phyloP scores from a whole-genome alignment of 768 basidiomycete genomes.

The Tulasnella sp. region DNA sequence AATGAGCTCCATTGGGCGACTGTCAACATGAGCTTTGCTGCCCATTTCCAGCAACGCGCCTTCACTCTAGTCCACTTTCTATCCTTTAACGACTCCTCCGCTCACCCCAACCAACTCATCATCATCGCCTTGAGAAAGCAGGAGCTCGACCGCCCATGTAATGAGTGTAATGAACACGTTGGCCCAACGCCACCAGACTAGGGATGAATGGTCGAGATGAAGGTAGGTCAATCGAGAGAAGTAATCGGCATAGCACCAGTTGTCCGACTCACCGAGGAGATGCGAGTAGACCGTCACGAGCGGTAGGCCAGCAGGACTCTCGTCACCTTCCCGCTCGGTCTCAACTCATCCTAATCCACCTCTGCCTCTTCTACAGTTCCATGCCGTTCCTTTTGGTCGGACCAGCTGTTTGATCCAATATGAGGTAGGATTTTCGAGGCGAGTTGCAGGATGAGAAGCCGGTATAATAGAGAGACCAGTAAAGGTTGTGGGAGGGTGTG shows the following conservation, averaged over 20 bases:
- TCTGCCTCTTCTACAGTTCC: constrained; percentile 6
- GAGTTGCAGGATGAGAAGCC: constrained; percentile 72
- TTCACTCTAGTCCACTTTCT: constrained; percentile 3
- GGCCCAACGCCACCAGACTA: constrained; percentile 92
- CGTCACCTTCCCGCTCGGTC: constrained; percentile 70
- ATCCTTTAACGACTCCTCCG: background rate
- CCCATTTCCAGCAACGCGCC: background rate
- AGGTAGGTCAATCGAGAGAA: no score
- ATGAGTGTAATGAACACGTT: constrained; percentile 82
- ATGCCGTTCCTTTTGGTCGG: constrained; percentile 48
- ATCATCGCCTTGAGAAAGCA: constrained; percentile 71
- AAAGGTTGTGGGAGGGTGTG: constrained; percentile 85
- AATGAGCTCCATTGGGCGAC: no score
- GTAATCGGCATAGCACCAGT: no score
- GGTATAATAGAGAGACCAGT: constrained; percentile 66
- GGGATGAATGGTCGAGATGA: constrained; percentile 72
- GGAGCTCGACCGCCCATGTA: constrained; percentile 76
- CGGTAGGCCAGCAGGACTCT: constrained; percentile 74
- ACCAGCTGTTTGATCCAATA: constrained; percentile 78
- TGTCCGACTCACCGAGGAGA: constrained; percentile 68
- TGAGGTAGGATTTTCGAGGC: constrained; percentile 80
- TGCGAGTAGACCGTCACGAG: constrained; percentile 83
- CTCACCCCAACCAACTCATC: constrained; percentile 27
- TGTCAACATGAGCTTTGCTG: background rate
- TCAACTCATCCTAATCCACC: background rate